Conservation (phyloP, 176 grass and related monocot genomes). For the Tillandsia fasciculata region DNA sequence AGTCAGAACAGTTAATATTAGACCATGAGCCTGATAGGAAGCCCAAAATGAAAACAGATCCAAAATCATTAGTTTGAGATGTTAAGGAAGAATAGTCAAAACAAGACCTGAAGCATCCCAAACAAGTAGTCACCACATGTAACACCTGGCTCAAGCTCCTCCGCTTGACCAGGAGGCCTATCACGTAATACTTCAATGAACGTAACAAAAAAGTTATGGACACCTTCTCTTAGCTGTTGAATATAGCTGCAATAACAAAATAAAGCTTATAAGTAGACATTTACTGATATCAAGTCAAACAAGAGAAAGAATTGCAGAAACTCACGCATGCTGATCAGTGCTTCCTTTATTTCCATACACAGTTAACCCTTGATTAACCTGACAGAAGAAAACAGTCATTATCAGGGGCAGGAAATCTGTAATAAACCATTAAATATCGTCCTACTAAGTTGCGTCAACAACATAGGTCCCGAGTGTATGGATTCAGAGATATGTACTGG, state of each 20-base stretch:
- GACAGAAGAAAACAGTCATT: slow-evolving; percentile 2
- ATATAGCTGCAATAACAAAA: slow-evolving; percentile 64
- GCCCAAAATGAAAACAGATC: background rate
- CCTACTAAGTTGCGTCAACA: background rate
- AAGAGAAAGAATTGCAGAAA: slow-evolving; percentile 12
- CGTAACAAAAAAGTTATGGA: slow-evolving; percentile 97
- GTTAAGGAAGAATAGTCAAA: slow-evolving; percentile 1
- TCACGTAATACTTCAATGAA: slow-evolving; percentile 94
- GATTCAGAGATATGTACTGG: too few species aligned
- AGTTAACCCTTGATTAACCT: slow-evolving; percentile 98
- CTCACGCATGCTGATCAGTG: slow-evolving; percentile 98
- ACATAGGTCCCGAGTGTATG: too few species aligned
- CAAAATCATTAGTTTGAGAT: background rate
- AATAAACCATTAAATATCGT: background rate
- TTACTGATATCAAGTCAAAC: slow-evolving; percentile 3
- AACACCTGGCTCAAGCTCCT: slow-evolving; percentile 99
- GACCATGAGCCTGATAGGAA: background rate
- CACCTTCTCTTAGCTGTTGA: slow-evolving; percentile 97
- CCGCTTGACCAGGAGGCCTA: slow-evolving; percentile 87
- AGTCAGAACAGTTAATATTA: background rate
- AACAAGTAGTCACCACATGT: slow-evolving; percentile 99
- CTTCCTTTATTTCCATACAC: slow-evolving; percentile 99
- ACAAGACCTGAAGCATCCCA: slow-evolving; percentile 87
- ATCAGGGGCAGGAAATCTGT: background rate
- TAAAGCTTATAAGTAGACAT: slow-evolving; percentile 7